Percentiles rank a stretch among this genome's conserved stretches.
These are phyloP conservation scores for Russula vinacea DNA, from an alignment of 768 basidiomycete species.

Conservation along the genomic window DNA sequence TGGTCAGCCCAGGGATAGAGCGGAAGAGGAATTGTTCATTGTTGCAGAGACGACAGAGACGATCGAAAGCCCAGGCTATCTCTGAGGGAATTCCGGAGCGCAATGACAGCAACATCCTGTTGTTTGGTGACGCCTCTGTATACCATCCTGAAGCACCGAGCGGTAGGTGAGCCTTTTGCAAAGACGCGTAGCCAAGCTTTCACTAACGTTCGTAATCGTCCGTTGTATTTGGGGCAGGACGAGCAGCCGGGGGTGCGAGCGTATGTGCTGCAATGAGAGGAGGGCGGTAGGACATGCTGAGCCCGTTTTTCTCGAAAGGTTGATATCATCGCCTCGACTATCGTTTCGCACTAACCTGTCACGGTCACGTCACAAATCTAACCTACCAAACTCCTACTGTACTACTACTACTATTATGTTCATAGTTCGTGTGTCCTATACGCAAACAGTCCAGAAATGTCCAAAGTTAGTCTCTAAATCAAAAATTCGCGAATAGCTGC, in stretches of 20 bases:
- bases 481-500: slow-evolving; percentile 58
- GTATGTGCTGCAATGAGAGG: slow-evolving; percentile 18
- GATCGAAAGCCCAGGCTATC: slow-evolving; percentile 85
- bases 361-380: slow-evolving; percentile 4
- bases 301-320: slow-evolving; percentile 30
- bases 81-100: slow-evolving; percentile 80
- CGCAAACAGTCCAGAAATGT: slow-evolving; percentile 1
- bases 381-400: not conserved
- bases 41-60: slow-evolving; percentile 73
- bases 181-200: slow-evolving; percentile 7
- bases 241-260: slow-evolving; percentile 8
- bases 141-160: slow-evolving; percentile 62
- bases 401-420: not conserved
- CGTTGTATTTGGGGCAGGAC: slow-evolving; percentile 39
- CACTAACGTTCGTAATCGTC: slow-evolving; percentile 76
- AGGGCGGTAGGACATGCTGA: slow-evolving; percentile 29
- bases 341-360: not conserved
- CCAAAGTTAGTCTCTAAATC: slow-evolving; percentile 30
- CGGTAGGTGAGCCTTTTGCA: slow-evolving; percentile 19
- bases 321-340: slow-evolving; percentile 19
- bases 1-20: slow-evolving; percentile 72
- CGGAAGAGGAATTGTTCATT: slow-evolving; percentile 75
- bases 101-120: slow-evolving; percentile 88
- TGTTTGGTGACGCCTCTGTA: slow-evolving; percentile 72
- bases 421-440: not conserved